A percentile compares a stretch with the other conserved stretches of the same genome.
Conservation (phyloP, 1,284 basidiomycete species). For the Ceratorhiza oryzae-sativae region DNA sequence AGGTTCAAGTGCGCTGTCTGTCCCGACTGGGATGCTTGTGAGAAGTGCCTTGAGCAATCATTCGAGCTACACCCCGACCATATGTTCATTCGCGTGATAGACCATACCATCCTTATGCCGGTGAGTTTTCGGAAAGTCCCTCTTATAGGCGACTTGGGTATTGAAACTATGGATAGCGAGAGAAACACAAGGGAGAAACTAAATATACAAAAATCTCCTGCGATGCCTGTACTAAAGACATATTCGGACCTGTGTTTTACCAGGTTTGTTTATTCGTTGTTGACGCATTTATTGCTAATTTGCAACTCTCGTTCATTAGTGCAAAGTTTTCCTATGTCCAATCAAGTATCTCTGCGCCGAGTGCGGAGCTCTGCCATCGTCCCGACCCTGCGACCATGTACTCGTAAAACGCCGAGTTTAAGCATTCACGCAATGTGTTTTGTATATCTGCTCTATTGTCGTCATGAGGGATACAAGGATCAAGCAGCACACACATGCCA, state of each 20-base stretch:
- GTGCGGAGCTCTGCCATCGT: constrained; percentile 6
- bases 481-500: too few relatives aligned
- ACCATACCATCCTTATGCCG: constrained; percentile 1
- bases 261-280: not conserved
- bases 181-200: not conserved
- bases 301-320: not conserved
- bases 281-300: not conserved
- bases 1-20: constrained; percentile 27
- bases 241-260: constrained; percentile 2
- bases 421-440: too few relatives aligned
- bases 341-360: constrained; percentile 11
- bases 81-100: constrained; percentile 18
- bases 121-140: not conserved
- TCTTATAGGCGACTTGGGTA: not conserved
- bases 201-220: not conserved
- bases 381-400: not conserved
- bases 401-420: not conserved
- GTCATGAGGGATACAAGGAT: too few relatives aligned
- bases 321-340: not conserved
- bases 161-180: not conserved
- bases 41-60: constrained; percentile 16
- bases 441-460: too few relatives aligned
- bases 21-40: constrained; percentile 28
- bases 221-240: not conserved
- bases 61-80: constrained; percentile 4